Evolutionary conservation across 495 filamentous ascomycete genomes (phyloP).

Genomic region (Penicillium diatomitis): DNA sequence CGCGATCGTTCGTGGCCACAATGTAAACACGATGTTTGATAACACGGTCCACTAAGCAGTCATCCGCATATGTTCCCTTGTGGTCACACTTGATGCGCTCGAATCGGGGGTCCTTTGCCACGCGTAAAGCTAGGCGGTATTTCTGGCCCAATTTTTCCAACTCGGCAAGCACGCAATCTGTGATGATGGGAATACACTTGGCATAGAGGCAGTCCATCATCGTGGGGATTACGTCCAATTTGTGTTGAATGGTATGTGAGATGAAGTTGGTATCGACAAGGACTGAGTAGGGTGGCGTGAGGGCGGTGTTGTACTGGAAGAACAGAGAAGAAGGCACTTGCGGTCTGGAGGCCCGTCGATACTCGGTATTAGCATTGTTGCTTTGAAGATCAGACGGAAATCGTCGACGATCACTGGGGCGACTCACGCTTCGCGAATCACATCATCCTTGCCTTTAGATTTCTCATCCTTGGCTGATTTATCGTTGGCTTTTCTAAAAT

Average conservation of each 20-base stretch:
- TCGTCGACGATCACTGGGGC: not conserved
- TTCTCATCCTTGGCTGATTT: conserved; percentile 45
- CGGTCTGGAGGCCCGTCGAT: conserved; percentile 20
- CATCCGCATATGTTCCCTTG: conserved; percentile 88
- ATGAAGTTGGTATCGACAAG: conserved; percentile 93
- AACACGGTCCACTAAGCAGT: conserved; percentile 85
- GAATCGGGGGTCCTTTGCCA: conserved; percentile 89
- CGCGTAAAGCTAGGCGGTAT: conserved; percentile 80
- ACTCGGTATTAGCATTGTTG: not conserved
- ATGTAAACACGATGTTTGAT: conserved; percentile 74
- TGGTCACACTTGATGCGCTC: conserved; percentile 78
- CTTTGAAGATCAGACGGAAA: too few relatives aligned
- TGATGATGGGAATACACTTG: conserved; percentile 44
- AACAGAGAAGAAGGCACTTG: conserved; percentile 83
- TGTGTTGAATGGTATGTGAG: conserved; percentile 79
- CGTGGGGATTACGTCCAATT: conserved; percentile 74
- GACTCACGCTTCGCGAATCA: conserved; percentile 28
- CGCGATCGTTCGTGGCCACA: conserved; percentile 78
- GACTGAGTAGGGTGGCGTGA: conserved; percentile 81
- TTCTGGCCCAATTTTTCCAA: conserved; percentile 86
- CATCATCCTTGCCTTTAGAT: conserved; percentile 20
- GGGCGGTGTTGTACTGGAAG: conserved; percentile 87
- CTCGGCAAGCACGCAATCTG: conserved; percentile 53
- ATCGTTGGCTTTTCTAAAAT: conserved; percentile 51
- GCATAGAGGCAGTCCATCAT: conserved; percentile 71